Evolutionary conservation across 495 filamentous ascomycete species (phyloP).

Genomic region (Penicillium odoratum): DNA sequence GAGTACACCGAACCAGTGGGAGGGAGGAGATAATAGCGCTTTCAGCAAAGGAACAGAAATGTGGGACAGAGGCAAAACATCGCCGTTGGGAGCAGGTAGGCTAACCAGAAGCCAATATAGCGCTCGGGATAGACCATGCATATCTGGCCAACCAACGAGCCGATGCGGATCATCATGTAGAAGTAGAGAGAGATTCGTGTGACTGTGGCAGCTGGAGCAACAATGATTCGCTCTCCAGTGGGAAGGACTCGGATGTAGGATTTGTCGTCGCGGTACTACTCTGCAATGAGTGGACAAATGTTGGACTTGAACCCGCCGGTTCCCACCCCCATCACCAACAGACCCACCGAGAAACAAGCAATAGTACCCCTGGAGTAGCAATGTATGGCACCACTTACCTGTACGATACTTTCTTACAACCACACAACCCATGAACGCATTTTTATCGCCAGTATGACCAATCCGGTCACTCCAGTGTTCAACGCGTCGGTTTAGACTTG

Average conservation of each 20-base stretch:
- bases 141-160: slow-evolving; percentile 37
- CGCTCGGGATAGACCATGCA: slow-evolving; percentile 45
- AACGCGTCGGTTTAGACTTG: slow-evolving; percentile 43
- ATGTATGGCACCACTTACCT: slow-evolving; percentile 5
- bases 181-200: slow-evolving; percentile 44
- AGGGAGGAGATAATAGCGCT: slow-evolving; percentile 55
- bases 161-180: slow-evolving; percentile 58
- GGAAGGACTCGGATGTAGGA: slow-evolving; percentile 45
- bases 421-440: slow-evolving; percentile 32
- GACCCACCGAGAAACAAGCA: slow-evolving; percentile 59
- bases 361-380: slow-evolving; percentile 37
- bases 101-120: slow-evolving; percentile 77
- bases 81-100: slow-evolving; percentile 68
- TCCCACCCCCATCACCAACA: slow-evolving; percentile 56
- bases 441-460: too few relatives aligned
- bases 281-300: slow-evolving; percentile 56
- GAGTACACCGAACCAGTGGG: slow-evolving; percentile 65
- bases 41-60: slow-evolving; percentile 61
- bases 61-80: slow-evolving; percentile 58
- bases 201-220: slow-evolving; percentile 64
- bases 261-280: slow-evolving; percentile 50
- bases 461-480: too few relatives aligned
- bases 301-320: slow-evolving; percentile 67
- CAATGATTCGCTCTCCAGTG: slow-evolving; percentile 64
- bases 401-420: too few relatives aligned